Base-by-base conservation (phyloP, 106 monocot species). In the Dioscorea zingiberensis region DNA sequence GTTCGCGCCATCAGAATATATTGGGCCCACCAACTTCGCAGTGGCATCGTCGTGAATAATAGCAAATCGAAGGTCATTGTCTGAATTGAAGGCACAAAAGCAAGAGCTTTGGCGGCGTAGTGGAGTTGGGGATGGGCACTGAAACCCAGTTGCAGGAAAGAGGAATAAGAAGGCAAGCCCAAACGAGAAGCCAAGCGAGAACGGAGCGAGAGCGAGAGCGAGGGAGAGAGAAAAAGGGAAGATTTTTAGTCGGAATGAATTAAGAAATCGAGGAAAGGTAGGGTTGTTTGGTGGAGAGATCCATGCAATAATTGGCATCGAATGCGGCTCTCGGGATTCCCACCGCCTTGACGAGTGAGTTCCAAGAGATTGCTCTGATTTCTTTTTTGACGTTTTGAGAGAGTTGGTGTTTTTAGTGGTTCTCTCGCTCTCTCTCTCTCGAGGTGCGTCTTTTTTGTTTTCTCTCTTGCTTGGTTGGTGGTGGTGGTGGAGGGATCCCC, bases 261-360 rank as follows among this genome's bases (percentile, higher is more conserved):
- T 51, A 18, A 51, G 19, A 51, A 51, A 51, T 51, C 15, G 19
- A 19, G 51, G 51, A 51, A 54, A 54, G 51, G 21, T 54, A 45
- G 72, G 64, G 53, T 54, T 25, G 15, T 18, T 16, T 51, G 51
- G 51, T 18, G 51, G 30, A 47, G 60, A 49, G 25, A 62, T 46
- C 22, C 16, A 51, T 45, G 18, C 44, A 70, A 61, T 38, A n/a
- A n/a, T 32, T n/a, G 53, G 51, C 15, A 51, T 1, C 19, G 13
- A 19, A 51, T 51, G 51, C 51, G 19, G 51, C 18, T 45, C 24
- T 73, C 55, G 58, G 73, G 65, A 73, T 58, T 66, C 65, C 19
- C 56, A 32, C 30, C 6, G 46, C 17, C 46, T 10, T 21, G 23
- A n/a, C n/a, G n/a, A 10, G 16, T 47, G 27, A 49, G 17, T 49